Evolutionary conservation across 208 protist species (phyloP).

Genomic region (Endotrypanum monterogeii): DNA sequence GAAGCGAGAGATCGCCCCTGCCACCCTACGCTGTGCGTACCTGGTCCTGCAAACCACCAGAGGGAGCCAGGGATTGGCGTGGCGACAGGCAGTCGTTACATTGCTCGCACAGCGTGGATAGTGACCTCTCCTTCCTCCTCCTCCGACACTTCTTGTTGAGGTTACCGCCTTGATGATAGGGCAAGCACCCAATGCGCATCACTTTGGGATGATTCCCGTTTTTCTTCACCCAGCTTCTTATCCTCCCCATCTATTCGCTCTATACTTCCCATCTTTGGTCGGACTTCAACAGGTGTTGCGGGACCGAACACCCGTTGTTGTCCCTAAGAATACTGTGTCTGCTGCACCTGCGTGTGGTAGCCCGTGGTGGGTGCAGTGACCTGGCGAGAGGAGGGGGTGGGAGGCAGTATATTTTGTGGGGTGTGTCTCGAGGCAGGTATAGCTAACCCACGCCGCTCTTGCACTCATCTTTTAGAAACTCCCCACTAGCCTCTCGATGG

Average conservation of each 20-base stretch:
- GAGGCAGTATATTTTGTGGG: background rate
- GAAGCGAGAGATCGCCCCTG: background rate
- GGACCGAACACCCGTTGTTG: background rate
- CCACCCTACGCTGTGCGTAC: background rate
- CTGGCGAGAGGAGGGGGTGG: background rate
- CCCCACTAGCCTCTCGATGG: slow-evolving; percentile 23
- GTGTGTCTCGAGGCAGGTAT: background rate
- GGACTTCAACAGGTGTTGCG: background rate
- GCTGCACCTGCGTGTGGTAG: background rate
- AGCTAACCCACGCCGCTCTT: background rate
- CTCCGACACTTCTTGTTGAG: background rate
- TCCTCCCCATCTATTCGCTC: background rate
- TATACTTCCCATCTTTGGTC: background rate
- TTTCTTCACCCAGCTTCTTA: background rate
- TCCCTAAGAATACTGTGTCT: background rate
- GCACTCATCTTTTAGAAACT: background rate
- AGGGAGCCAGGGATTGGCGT: background rate
- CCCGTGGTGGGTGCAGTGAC: background rate
- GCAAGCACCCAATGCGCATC: background rate
- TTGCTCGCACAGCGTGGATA: background rate
- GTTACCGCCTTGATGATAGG: background rate
- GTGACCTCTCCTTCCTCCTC: background rate
- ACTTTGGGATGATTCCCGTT: background rate
- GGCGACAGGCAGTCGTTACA: background rate
- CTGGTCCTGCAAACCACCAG: background rate